Conservation (phyloP, 2,329 filamentous ascomycete species). For the Calonectria multiphialidica region DNA sequence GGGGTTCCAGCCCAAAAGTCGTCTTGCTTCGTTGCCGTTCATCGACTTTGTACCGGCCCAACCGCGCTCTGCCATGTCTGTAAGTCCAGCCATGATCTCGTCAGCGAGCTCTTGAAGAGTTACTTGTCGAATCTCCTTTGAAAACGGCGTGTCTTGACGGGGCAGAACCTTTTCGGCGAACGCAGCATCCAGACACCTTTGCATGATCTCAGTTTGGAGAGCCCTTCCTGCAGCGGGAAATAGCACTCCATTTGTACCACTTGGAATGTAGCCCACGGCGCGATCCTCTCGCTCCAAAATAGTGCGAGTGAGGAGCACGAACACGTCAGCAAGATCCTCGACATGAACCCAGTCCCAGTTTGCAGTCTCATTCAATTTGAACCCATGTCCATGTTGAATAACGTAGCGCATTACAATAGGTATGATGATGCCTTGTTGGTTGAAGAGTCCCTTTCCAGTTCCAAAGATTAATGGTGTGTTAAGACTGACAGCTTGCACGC, state of each 20-base stretch:
- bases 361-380: constrained; percentile 11
- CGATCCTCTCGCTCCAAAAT: constrained; percentile 13
- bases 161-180: not conserved
- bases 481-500: constrained; percentile 8
- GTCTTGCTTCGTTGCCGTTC: constrained; percentile 12
- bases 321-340: constrained; percentile 15
- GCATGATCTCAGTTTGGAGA: constrained; percentile 8
- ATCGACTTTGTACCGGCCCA: constrained; percentile 21
- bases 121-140: constrained; percentile 8
- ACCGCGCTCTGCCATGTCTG: constrained; percentile 19
- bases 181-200: constrained; percentile 6
- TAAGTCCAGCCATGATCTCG: constrained; percentile 19
- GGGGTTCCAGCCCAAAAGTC: constrained; percentile 13
- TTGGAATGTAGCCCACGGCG: constrained; percentile 5
- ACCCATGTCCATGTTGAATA: constrained; percentile 4
- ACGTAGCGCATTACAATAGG: constrained; percentile 8
- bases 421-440: constrained; percentile 4
- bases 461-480: constrained; percentile 11
- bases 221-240: not conserved
- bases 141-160: not conserved
- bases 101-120: constrained; percentile 16
- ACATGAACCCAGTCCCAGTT: constrained; percentile 19
- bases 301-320: constrained; percentile 2
- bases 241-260: constrained; percentile 5
- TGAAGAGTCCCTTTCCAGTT: constrained; percentile 8